phyloP scores from a whole-genome alignment of 768 basidiomycete species.

The Lanmaoa rubissima region DNA sequence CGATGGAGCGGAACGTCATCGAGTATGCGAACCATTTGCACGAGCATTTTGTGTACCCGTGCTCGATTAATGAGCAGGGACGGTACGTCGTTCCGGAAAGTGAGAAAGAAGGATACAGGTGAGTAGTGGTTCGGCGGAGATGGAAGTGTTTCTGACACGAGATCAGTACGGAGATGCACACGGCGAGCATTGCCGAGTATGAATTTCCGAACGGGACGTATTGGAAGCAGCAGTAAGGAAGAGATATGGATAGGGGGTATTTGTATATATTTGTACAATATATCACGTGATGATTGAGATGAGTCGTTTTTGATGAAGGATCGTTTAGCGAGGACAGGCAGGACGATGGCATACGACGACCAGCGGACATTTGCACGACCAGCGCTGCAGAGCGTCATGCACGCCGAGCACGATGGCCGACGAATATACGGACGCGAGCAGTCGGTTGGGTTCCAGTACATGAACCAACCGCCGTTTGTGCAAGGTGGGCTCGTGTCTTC shows the following conservation, averaged over 20 bases:
- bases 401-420: conserved; percentile 12
- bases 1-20: conserved; percentile 89
- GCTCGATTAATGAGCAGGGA: conserved; percentile 79
- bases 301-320: conserved; percentile 11
- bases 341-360: conserved; percentile 25
- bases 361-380: conserved; percentile 11
- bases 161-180: conserved; percentile 76
- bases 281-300: conserved; percentile 17
- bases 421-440: conserved; percentile 3
- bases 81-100: conserved; percentile 81
- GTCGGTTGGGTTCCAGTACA: conserved; percentile 23
- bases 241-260: conserved; percentile 15
- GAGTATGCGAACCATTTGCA: conserved; percentile 86
- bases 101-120: conserved; percentile 69
- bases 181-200: conserved; percentile 71
- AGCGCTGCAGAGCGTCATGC: conserved; percentile 9
- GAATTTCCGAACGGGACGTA: conserved; percentile 70
- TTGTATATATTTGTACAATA: conserved; percentile 15
- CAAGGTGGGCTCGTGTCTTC: conserved; percentile 13
- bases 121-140: conserved; percentile 5
- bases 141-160: neutral
- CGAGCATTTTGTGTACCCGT: conserved; percentile 84
- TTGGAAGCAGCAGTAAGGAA: neutral
- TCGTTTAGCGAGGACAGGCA: neutral
- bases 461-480: conserved; percentile 2